Conservation (phyloP, 2,329 filamentous ascomycete species). For the Colletotrichum australisinense region DNA sequence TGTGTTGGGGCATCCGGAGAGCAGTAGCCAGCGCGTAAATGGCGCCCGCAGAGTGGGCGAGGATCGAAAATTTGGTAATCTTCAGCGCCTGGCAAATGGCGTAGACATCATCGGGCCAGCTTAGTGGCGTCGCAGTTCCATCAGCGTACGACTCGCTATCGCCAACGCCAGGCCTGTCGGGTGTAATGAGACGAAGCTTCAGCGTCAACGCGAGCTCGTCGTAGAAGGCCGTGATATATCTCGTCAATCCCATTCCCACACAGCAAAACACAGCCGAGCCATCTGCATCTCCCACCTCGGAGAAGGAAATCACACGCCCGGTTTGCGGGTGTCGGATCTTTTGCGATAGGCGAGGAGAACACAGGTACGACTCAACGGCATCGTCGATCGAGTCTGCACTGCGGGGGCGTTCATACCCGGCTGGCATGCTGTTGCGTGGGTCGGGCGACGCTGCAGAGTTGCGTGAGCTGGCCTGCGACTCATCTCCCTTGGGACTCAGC, state of each 20-base stretch:
- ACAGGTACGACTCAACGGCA: conserved; percentile 86
- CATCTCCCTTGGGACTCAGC: conserved; percentile 54
- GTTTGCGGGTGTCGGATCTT: conserved; percentile 89
- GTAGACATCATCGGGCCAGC: conserved; percentile 92
- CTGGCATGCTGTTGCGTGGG: conserved; percentile 46
- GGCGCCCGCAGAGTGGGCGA: conserved; percentile 96
- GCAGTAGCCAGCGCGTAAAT: conserved; percentile 97
- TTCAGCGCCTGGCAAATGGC: conserved; percentile 92
- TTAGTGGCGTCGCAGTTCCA: conserved; percentile 85
- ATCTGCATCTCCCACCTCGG: conserved; percentile 92
- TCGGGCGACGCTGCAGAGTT: conserved; percentile 41
- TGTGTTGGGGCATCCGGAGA: conserved; percentile 94
- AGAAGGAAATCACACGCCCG: conserved; percentile 91
- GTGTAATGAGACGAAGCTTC: conserved; percentile 90
- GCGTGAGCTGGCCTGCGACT: conserved; percentile 37
- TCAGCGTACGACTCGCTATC: conserved; percentile 89
- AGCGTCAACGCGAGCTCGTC: conserved; percentile 92
- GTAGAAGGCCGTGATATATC: conserved; percentile 97
- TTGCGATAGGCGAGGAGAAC: conserved; percentile 85
- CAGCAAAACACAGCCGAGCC: conserved; percentile 96
- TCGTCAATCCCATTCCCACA: conserved; percentile 95
- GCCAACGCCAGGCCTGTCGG: conserved; percentile 93
- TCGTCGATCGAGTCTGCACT: conserved; percentile 91
- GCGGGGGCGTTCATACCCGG: conserved; percentile 77
- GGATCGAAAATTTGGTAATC: conserved; percentile 94